Conservation (phyloP, 2,329 filamentous ascomycete species). For the Alternaria angustiovoidea region DNA sequence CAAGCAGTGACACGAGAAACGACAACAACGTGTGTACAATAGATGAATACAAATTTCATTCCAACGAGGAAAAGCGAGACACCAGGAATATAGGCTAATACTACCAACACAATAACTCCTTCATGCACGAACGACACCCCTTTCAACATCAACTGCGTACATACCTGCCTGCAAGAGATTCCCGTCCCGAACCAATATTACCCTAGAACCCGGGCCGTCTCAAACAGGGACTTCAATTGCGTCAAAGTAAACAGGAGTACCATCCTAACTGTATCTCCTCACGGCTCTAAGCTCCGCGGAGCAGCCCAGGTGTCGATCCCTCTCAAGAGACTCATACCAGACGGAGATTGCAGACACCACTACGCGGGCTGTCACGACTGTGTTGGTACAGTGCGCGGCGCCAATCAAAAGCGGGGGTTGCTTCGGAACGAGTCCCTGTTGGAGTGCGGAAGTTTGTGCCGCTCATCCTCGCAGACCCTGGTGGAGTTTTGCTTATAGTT, state of each 20-base stretch:
- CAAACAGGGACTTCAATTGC: neutral
- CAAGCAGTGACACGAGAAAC: too few species aligned
- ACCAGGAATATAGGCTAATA: neutral
- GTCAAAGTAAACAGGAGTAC: neutral
- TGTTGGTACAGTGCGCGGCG: neutral
- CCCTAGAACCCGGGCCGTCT: neutral
- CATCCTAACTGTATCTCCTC: neutral
- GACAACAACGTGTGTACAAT: too few species aligned
- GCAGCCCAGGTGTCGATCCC: neutral
- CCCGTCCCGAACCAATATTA: neutral
- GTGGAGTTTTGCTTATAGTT: neutral
- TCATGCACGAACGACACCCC: neutral
- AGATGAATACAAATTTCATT: too few species aligned
- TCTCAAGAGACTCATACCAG: neutral
- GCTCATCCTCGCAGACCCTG: neutral
- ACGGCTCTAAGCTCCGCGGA: neutral
- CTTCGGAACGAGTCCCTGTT: neutral
- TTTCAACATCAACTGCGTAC: neutral
- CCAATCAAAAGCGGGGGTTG: neutral
- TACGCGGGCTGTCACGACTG: neutral
- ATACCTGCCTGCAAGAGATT: neutral
- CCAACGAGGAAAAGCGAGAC: neutral
- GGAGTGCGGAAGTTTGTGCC: neutral
- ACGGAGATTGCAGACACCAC: neutral
- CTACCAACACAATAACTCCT: neutral